phyloP scores from a whole-genome alignment of 2,329 filamentous ascomycete species.

The Exophiala calicioides region DNA sequence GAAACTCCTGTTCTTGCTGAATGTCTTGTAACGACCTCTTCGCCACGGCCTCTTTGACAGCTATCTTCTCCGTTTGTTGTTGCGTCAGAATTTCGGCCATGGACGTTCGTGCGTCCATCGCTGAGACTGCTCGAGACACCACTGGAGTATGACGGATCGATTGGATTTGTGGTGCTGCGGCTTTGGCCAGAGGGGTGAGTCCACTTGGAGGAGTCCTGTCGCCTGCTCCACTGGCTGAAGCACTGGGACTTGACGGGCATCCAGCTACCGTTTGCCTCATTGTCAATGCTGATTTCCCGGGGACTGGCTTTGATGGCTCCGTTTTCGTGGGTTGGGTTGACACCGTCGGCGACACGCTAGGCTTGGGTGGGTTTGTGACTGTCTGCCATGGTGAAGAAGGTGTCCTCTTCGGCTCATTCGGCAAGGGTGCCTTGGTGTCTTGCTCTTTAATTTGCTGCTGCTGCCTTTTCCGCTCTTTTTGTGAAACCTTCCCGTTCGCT shows the following conservation, averaged over 20 bases:
- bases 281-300: slow-evolving; percentile 52
- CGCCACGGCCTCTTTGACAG: slow-evolving; percentile 74
- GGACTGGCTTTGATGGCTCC: slow-evolving; percentile 6
- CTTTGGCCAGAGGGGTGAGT: slow-evolving; percentile 35
- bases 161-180: slow-evolving; percentile 38
- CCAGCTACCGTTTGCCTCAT: slow-evolving; percentile 63
- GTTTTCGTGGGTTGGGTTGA: slow-evolving; percentile 6
- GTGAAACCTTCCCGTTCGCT: slow-evolving; percentile 67
- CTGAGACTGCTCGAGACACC: slow-evolving; percentile 29
- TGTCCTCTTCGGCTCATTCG: slow-evolving; percentile 10
- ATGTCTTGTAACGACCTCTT: slow-evolving; percentile 92
- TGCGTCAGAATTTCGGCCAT: slow-evolving; percentile 87
- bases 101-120: slow-evolving; percentile 47
- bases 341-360: slow-evolving; percentile 18
- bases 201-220: slow-evolving; percentile 26
- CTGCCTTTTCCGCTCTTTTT: slow-evolving; percentile 86
- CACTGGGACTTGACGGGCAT: slow-evolving; percentile 32
- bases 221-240: slow-evolving; percentile 11
- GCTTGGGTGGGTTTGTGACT: slow-evolving; percentile 37
- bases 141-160: slow-evolving; percentile 49
- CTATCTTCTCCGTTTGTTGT: slow-evolving; percentile 80
- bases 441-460: slow-evolving; percentile 61
- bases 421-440: slow-evolving; percentile 33
- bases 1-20: slow-evolving; percentile 93
- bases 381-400: slow-evolving; percentile 66